Percentiles rank a stretch among this genome's conserved stretches.
Conservation (phyloP, 805 yeast genomes). For the Gaillardinia entomophila region DNA sequence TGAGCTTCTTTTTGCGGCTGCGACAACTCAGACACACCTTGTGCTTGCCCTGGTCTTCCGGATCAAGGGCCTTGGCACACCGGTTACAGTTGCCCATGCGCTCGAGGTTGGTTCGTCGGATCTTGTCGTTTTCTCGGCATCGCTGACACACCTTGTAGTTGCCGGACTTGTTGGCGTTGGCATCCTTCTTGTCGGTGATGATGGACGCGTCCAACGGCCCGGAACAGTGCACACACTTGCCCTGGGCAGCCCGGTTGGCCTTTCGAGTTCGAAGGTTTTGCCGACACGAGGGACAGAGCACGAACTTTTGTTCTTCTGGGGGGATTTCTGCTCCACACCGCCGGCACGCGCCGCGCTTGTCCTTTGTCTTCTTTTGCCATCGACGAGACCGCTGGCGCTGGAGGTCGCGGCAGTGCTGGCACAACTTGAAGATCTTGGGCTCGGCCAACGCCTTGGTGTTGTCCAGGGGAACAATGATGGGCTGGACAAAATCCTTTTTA, state of each 20-base stretch:
- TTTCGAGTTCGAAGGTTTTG: slow-evolving; percentile 49
- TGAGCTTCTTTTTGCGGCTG: slow-evolving; percentile 42
- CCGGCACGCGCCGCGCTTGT: slow-evolving; percentile 57
- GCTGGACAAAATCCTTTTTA: slow-evolving; percentile 52
- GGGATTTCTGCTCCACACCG: slow-evolving; percentile 47
- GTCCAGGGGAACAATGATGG: slow-evolving; percentile 26
- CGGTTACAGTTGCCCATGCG: slow-evolving; percentile 57
- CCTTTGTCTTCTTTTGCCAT: slow-evolving; percentile 60
- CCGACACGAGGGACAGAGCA: slow-evolving; percentile 34
- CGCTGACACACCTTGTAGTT: slow-evolving; percentile 60
- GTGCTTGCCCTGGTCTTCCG: slow-evolving; percentile 43
- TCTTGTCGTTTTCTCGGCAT: slow-evolving; percentile 57
- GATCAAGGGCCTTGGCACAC: slow-evolving; percentile 47
- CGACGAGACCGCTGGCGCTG: slow-evolving; percentile 59
- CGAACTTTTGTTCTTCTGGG: slow-evolving; percentile 19
- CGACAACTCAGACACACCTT: slow-evolving; percentile 56
- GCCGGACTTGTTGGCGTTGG: slow-evolving; percentile 15
- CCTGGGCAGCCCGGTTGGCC: slow-evolving; percentile 54
- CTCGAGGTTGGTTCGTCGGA: slow-evolving; percentile 51
- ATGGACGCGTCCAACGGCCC: slow-evolving; percentile 46
- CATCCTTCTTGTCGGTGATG: slow-evolving; percentile 21
- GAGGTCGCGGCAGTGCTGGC: slow-evolving; percentile 59
- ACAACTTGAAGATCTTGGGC: slow-evolving; percentile 46
- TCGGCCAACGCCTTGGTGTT: slow-evolving; percentile 24
- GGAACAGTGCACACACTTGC: slow-evolving; percentile 64